Evolutionary conservation across 108 stramenopile genomes (phyloP).

Genomic region (Pseudonitzschia pungens): DNA sequence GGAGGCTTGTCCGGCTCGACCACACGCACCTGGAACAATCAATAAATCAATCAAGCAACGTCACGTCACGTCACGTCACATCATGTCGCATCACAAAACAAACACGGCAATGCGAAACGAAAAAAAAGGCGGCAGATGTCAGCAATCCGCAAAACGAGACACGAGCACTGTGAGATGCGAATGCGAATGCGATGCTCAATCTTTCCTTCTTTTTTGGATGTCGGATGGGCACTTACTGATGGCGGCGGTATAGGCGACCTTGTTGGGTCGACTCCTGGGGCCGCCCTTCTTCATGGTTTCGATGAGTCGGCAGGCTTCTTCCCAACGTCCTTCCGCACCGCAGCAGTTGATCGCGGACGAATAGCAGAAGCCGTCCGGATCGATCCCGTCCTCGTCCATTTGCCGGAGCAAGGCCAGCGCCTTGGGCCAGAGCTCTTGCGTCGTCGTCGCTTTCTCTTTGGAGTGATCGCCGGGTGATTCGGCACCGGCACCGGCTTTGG

Average conservation of each 20-base stretch:
- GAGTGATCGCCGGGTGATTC: conserved; percentile 9
- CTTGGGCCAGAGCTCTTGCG: conserved; percentile 50
- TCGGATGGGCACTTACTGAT: conserved; percentile 32
- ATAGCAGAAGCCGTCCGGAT: conserved; percentile 73
- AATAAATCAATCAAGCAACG: too few species aligned
- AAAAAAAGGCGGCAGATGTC: too few species aligned
- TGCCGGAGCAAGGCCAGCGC: conserved; percentile 53
- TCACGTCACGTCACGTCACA: too few species aligned
- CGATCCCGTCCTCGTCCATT: conserved; percentile 66
- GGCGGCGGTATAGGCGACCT: conserved; percentile 70
- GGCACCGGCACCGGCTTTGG: neutral
- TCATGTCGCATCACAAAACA: too few species aligned
- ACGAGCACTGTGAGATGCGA: too few species aligned
- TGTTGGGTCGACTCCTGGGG: conserved; percentile 57
- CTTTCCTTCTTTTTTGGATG: too few species aligned
- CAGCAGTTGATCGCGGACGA: conserved; percentile 79
- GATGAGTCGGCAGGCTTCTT: conserved; percentile 73
- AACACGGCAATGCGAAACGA: neutral
- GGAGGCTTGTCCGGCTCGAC: conserved; percentile 54
- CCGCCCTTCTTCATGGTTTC: conserved; percentile 63
- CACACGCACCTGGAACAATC: conserved; percentile 54
- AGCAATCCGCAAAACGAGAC: too few species aligned
- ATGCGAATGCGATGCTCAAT: too few species aligned
- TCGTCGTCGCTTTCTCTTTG: too few species aligned
- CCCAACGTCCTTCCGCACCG: conserved; percentile 74